phyloP scores from a whole-genome alignment of 1,284 basidiomycete species.

The Mixia osmundae region DNA sequence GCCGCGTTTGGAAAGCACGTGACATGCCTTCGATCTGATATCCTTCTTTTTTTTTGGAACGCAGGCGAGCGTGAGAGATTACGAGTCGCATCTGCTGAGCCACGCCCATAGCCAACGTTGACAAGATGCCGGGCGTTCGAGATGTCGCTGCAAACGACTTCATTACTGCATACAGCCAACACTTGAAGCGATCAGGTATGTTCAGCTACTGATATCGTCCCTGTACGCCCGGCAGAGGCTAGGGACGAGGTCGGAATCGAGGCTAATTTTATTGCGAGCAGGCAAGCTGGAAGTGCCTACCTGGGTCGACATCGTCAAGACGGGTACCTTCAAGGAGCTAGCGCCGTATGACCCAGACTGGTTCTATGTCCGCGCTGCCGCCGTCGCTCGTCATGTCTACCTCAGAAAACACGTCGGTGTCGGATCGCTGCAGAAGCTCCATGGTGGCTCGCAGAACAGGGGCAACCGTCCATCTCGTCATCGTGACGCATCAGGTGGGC shows the following conservation, averaged over 20 bases:
- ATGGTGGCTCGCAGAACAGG: constrained; percentile 85
- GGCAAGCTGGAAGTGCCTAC: constrained; percentile 92
- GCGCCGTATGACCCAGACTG: constrained; percentile 98
- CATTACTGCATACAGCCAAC: constrained; percentile 74
- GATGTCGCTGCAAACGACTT: constrained; percentile 49
- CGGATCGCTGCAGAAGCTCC: constrained; percentile 85
- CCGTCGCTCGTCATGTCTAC: constrained; percentile 97
- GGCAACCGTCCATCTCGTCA: constrained; percentile 86
- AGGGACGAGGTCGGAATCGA: background rate
- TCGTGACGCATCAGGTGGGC: constrained; percentile 49
- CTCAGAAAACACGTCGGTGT: constrained; percentile 96
- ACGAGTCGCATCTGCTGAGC: too few species aligned
- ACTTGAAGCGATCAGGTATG: constrained; percentile 66
- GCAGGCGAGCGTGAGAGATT: too few species aligned
- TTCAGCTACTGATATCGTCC: constrained; percentile 1
- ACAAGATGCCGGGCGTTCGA: too few species aligned
- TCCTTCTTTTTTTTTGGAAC: too few species aligned
- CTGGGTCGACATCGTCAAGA: constrained; percentile 99
- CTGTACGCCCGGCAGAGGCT: background rate
- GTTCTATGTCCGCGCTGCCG: constrained; percentile 96
- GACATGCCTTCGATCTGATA: too few species aligned
- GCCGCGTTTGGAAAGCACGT: too few species aligned
- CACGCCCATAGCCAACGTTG: too few species aligned
- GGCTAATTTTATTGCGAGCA: constrained; percentile 5
- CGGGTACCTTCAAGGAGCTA: constrained; percentile 90